phyloP scores from a whole-genome alignment of 345 rosid genomes.

The Rhizophora apiculata region DNA sequence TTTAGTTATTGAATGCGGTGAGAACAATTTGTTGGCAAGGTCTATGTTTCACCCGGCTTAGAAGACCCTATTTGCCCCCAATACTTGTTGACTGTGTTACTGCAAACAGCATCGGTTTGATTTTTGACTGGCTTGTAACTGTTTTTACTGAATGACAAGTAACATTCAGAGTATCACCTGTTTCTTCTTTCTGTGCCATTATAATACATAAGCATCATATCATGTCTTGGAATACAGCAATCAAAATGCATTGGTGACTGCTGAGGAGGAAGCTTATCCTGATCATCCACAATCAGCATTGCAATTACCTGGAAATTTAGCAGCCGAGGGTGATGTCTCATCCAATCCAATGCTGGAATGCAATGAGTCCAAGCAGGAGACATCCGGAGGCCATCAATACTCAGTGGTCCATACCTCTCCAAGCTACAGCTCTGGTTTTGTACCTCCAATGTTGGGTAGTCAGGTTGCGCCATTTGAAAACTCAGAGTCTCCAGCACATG shows the following conservation, averaged over 20 bases:
- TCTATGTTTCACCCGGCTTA: background rate
- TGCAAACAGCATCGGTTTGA: background rate
- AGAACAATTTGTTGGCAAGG: background rate
- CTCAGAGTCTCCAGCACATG: constrained; percentile 73
- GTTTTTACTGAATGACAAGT: background rate
- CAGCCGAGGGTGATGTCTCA: constrained; percentile 51
- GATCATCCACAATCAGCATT: constrained; percentile 47
- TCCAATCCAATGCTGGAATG: constrained; percentile 47
- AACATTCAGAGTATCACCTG: too few species aligned
- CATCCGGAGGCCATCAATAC: constrained; percentile 53
- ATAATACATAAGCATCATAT: background rate
- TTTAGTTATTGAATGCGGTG: background rate
- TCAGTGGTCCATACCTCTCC: constrained; percentile 57
- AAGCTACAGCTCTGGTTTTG: constrained; percentile 53
- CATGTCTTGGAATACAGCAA: constrained; percentile 39
- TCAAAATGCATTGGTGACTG: constrained; percentile 35
- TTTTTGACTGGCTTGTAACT: background rate
- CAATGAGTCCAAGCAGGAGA: constrained; percentile 60
- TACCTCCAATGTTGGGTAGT: constrained; percentile 60
- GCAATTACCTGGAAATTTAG: constrained; percentile 47
- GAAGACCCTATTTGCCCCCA: background rate
- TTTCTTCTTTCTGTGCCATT: too few species aligned
- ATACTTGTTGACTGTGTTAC: background rate
- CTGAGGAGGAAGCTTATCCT: constrained; percentile 51
- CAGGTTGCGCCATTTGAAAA: constrained; percentile 65